These are phyloP conservation scores for Syncephalastrum racemosum DNA, from an alignment of 371 early-diverging fungal genomes.

Conservation along the genomic window DNA sequence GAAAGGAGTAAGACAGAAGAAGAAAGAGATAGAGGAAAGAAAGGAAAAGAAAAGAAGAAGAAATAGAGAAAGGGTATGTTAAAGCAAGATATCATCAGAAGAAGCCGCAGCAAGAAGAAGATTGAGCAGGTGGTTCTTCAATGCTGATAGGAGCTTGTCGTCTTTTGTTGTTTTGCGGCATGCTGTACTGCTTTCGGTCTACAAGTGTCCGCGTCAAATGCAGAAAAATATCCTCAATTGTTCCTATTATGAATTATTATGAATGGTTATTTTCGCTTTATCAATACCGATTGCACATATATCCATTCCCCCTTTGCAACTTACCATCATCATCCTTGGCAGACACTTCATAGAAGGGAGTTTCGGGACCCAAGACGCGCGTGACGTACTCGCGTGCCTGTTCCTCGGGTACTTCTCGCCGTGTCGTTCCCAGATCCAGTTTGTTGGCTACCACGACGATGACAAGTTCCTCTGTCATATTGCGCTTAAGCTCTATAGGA, in stretches of 20 bases:
- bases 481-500: constrained; percentile 62
- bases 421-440: constrained; percentile 63
- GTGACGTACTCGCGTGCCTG: constrained; percentile 62
- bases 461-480: constrained; percentile 69
- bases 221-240: constrained; percentile 63
- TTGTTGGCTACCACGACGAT: constrained; percentile 79
- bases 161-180: constrained; percentile 30
- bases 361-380: constrained; percentile 59
- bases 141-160: constrained; percentile 29
- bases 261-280: not conserved
- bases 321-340: constrained; percentile 74
- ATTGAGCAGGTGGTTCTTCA: constrained; percentile 36
- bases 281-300: constrained; percentile 20
- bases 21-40: constrained; percentile 1
- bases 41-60: not conserved
- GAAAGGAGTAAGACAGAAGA: not conserved
- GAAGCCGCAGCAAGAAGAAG: constrained; percentile 42
- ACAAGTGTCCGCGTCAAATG: constrained; percentile 59
- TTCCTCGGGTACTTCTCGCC: constrained; percentile 59
- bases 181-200: constrained; percentile 50
- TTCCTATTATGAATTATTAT: constrained; percentile 24
- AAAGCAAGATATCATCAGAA: constrained; percentile 8
- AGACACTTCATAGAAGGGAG: constrained; percentile 66
- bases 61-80: constrained; percentile 1
- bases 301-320: not conserved